phyloP scores from a whole-genome alignment of 441 rosid species.

The Biscutella laevigata region DNA sequence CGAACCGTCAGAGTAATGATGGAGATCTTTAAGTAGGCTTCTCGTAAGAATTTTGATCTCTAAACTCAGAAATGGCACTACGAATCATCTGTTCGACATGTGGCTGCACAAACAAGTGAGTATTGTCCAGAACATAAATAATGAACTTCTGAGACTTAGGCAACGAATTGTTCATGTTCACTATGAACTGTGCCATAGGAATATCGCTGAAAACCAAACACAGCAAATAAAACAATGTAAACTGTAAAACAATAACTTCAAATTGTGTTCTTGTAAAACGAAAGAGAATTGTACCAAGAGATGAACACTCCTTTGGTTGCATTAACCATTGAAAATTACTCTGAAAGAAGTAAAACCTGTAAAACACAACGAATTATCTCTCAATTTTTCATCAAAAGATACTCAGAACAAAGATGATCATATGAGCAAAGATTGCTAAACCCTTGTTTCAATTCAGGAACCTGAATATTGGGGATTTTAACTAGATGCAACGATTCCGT shows the following conservation, averaged over 20 bases:
- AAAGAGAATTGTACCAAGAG: conserved; percentile 43
- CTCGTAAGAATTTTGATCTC: conserved; percentile 81
- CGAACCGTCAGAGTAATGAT: neutral
- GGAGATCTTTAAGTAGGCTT: conserved; percentile 53
- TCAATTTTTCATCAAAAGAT: neutral
- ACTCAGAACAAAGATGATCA: neutral
- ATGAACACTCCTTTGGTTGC: conserved; percentile 82
- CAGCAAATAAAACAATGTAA: neutral
- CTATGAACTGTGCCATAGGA: conserved; percentile 78
- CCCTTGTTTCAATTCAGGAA: neutral
- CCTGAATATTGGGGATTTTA: neutral
- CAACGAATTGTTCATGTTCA: conserved; percentile 52
- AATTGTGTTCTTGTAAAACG: neutral
- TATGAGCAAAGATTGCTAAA: conserved; percentile 1
- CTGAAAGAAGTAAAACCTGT: neutral
- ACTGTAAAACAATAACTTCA: neutral
- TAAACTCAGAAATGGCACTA: conserved; percentile 56
- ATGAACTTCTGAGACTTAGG: conserved; percentile 78
- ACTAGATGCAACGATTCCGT: neutral
- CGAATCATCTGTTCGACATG: conserved; percentile 59
- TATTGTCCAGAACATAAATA: conserved; percentile 53
- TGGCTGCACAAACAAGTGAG: conserved; percentile 76
- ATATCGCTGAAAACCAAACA: conserved; percentile 49
- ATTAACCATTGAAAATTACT: conserved; percentile 46
- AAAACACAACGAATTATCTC: neutral